Conservation (phyloP, 1,284 basidiomycete species). For the Cerioporus squamosus region DNA sequence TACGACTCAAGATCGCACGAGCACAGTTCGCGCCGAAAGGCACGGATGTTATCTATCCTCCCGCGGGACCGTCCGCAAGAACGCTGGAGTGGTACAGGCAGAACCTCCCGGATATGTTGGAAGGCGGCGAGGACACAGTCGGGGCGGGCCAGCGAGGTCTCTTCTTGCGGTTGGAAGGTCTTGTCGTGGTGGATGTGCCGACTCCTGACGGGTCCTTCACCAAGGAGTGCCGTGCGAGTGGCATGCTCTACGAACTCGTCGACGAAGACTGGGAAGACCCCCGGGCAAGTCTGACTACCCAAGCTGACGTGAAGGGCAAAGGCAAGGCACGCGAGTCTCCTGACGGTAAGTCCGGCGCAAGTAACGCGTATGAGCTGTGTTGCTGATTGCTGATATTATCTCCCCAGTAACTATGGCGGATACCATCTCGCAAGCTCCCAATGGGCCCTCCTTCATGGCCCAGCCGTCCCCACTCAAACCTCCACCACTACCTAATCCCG, state of each 20-base stretch:
- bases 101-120: constrained; percentile 24
- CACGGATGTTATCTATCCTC: constrained; percentile 56
- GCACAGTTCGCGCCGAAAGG: constrained; percentile 67
- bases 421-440: constrained; percentile 1
- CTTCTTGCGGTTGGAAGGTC: constrained; percentile 66
- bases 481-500: constrained; percentile 35
- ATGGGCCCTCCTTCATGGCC: constrained; percentile 28
- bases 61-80: constrained; percentile 57
- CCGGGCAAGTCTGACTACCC: background rate
- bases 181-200: constrained; percentile 60
- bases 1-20: constrained; percentile 75
- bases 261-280: constrained; percentile 69
- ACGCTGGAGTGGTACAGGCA: constrained; percentile 38
- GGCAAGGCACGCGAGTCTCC: constrained; percentile 12
- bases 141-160: constrained; percentile 66
- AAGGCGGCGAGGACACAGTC: constrained; percentile 35
- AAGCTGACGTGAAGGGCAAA: constrained; percentile 25
- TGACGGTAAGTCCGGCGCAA: background rate
- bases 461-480: constrained; percentile 38
- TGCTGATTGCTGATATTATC: background rate
- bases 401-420: background rate
- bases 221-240: constrained; percentile 66
- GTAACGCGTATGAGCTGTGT: background rate
- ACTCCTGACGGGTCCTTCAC: constrained; percentile 43
- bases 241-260: constrained; percentile 74